Base-by-base conservation (phyloP, 352 stramenopile species). In the Phytopythium vexans region DNA sequence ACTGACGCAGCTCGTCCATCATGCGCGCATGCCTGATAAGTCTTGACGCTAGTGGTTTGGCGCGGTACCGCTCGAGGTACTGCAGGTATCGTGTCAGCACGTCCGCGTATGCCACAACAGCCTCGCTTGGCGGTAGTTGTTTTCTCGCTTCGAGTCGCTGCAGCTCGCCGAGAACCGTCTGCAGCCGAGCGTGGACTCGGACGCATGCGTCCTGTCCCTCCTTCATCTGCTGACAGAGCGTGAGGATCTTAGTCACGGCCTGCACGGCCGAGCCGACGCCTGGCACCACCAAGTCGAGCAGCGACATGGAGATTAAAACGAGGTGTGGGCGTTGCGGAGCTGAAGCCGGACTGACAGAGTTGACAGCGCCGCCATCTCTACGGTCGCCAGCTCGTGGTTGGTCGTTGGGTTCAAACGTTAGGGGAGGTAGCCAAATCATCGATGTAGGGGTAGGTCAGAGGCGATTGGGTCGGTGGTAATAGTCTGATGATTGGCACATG, bases 161-260 rank as follows among this genome's bases (percentile, higher is more conserved):
- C 0, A 61, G 41, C 43, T 60, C 41, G 14, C 9, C 14, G 4
- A 45, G n/a, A 6, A 65, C 35, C 3, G 21, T 12, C 6, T 45
- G 12, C n/a, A 66, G 49, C 9, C 59, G 54, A 8, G 16, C 16
- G 21, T 62, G 44, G 10, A 66, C 16, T 8, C 46, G 44, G 10
- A 31, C 41, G 35, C 42, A 58, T 4, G 35, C 42, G 5, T 55
- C 41, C 49, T 66, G 42, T 8, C 16, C 51, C 37, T 69, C 56
- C 35, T 55, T 62, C 48, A 62, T 62, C 31, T 65, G 35, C 12
- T 39, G 10, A 14, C 56, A 58, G 1, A 64, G 37, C n/a, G 42
- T 2, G 0, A 35, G 10, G 7, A 61, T 64, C 5, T 41, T 42
- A 15, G 11, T 3, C 6, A 70, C 49, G 9, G 33, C 49, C 4